Conservation (phyloP, 78 protist species). For the Dictyostelium intermedium region DNA sequence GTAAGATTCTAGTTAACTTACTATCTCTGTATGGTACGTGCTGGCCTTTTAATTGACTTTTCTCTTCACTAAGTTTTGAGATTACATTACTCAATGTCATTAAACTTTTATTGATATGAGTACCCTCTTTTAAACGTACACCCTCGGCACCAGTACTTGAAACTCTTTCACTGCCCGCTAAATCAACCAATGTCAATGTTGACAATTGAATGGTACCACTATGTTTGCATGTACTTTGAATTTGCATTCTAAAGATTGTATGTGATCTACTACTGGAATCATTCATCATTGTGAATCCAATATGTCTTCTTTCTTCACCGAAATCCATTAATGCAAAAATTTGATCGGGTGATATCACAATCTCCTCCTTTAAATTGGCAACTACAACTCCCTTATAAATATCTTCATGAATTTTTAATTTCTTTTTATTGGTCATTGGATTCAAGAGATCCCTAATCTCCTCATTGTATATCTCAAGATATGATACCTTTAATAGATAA, state of each 20-base stretch:
- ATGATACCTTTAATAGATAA: slow-evolving; percentile 84
- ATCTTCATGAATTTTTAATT: slow-evolving; percentile 72
- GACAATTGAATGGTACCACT: slow-evolving; percentile 17
- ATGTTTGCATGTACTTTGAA: slow-evolving; percentile 68
- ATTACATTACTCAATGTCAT: slow-evolving; percentile 90
- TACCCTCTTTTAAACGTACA: slow-evolving; percentile 85
- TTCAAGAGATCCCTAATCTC: slow-evolving; percentile 81
- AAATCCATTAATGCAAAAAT: slow-evolving; percentile 6
- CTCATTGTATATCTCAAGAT: slow-evolving; percentile 91
- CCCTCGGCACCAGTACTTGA: slow-evolving; percentile 89
- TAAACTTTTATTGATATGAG: slow-evolving; percentile 87
- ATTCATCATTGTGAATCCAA: slow-evolving; percentile 91
- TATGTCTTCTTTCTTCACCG: slow-evolving; percentile 80
- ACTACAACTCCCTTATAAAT: slow-evolving; percentile 52
- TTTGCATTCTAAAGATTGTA: slow-evolving; percentile 88
- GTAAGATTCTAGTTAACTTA: slow-evolving; percentile 88
- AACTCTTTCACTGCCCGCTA: slow-evolving; percentile 92
- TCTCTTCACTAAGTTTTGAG: slow-evolving; percentile 45
- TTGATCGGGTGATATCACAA: slow-evolving; percentile 64
- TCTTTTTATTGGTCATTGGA: background rate
- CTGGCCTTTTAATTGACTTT: background rate
- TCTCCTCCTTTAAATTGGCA: slow-evolving; percentile 74
- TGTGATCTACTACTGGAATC: slow-evolving; percentile 91
- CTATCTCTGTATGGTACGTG: slow-evolving; percentile 90
- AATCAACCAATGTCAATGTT: slow-evolving; percentile 88